Evolutionary conservation across 2,329 filamentous ascomycete species (phyloP), one percentile per base, ranked within the genome.

Genomic region (Colletotrichum navitas): DNA sequence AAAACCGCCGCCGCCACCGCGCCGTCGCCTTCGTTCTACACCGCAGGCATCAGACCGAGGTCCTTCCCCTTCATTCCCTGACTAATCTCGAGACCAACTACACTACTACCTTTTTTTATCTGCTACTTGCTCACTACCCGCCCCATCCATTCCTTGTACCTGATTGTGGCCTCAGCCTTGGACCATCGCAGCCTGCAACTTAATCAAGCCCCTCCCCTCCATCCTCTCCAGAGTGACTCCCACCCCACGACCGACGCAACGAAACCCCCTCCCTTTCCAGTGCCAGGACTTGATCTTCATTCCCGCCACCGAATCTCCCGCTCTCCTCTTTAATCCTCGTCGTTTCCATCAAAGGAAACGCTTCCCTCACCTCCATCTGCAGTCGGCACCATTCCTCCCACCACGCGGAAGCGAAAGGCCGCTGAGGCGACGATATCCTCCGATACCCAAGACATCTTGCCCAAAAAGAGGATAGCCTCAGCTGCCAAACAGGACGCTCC

Each of bases 351-450:
- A 36, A 51, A 56, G 67, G 67, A 73, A 70, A 70, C 66, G 45
- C 67, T 70, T 55, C 63, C 63, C 63, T 56, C 63, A 54, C 71
- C 63, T 51, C 66, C 43, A 39, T 54, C 34, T 34, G 29, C 51
- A 64, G 76, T 79, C 83, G 83, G 76, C 87, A 90, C 81, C 78
- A 90, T 90, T 90, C 84, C 88, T 83, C 87, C 87, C 76, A 82
- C 80, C 74, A 88, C 86, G 76, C 85, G 86, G 77, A 90, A 90
- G 82, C 86, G 88, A 81, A 90, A 89, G 84, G 88, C 88, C 83
- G 88, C 88, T 87, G 88, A 90, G 88, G 88, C 87, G 87, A 87
- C 85, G 85, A 85, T 85, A 80, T 84, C 83, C 80, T 84, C 84
- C 79, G 76, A 80, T 74, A 77, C 79, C 76, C 78, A 81, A 78